These are phyloP conservation scores for Arthrinium phaeospermum DNA, from an alignment of 2,329 filamentous ascomycete species.

Conservation along the genomic window DNA sequence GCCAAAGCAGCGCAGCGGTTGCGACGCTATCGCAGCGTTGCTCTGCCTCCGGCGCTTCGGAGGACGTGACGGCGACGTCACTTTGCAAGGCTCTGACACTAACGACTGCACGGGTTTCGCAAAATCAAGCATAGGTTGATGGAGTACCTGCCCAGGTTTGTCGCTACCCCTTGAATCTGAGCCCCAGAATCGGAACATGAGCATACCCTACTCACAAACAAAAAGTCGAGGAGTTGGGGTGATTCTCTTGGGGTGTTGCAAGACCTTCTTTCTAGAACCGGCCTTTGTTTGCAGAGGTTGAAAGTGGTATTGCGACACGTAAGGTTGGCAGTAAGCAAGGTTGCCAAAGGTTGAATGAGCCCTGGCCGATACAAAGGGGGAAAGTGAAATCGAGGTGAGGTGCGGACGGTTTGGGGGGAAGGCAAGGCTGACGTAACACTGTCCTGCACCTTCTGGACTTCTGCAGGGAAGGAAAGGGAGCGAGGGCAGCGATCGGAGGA, in stretches of 20 bases:
- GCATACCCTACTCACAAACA: constrained; percentile 43
- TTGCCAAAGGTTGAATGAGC: constrained; percentile 17
- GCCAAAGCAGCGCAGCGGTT: constrained; percentile 34
- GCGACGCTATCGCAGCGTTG: constrained; percentile 41
- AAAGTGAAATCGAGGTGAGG: constrained; percentile 28
- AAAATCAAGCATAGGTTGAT: constrained; percentile 47
- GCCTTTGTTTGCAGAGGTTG: constrained; percentile 19
- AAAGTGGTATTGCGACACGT: constrained; percentile 2
- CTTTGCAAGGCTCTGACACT: constrained; percentile 35
- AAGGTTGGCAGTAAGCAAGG: constrained; percentile 18
- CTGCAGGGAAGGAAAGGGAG: constrained; percentile 22
- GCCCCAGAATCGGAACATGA: constrained; percentile 69
- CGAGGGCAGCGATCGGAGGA: constrained; percentile 23
- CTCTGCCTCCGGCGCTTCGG: constrained; percentile 39
- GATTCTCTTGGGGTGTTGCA: constrained; percentile 7
- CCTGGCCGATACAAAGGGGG: constrained; percentile 28
- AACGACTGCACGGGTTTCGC: constrained; percentile 41
- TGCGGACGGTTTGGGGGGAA: constrained; percentile 34
- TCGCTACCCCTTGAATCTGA: constrained; percentile 64
- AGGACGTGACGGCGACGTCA: constrained; percentile 35
- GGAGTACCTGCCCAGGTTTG: constrained; percentile 47
- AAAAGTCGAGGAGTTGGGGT: constrained; percentile 29
- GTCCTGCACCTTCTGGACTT: constrained; percentile 22
- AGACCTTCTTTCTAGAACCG: background rate
- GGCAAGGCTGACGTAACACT: constrained; percentile 41